Evolutionary conservation across 345 rosid species (phyloP), one percentile per base, ranked within the genome.

Genomic region (Eucalyptus pumila): DNA sequence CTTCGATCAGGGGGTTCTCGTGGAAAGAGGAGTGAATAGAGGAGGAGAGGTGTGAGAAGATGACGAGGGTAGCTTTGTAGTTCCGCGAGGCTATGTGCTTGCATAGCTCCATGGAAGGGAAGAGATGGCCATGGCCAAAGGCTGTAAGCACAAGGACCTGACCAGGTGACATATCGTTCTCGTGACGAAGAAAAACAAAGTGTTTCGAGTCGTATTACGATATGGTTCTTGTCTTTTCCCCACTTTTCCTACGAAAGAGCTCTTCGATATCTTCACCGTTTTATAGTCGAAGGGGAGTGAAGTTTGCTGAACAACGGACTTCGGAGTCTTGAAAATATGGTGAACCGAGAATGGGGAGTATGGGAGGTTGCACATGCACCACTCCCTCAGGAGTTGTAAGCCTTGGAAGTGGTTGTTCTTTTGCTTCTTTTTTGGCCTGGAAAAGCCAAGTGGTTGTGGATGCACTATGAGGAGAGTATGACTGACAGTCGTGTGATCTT

Each of bases 71-170:
- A 9, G 92, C 34, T 52, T 88, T 90, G 89, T 87, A 91, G 40
- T 91, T 90, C 30, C 67, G 92, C 3, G 91, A 89, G 67, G 94
- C 91, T 26, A 93, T 86, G 69, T 76, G 90, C 40, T 91, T 88
- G 91, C 93, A 93, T 3, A 93, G 94, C 90, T 93, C 94, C 65
- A 91, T 87, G 51, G 76, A 88, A 2, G 94, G 93, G 81, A 92
- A 89, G 86, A 93, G 93, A 86, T 93, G 94, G 86, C 94, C 94
- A 47, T 92, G 94, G 42, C 94, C 94, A 54, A 90, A 92, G 47
- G 90, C 93, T 0, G 94, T 93, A 30, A 93, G 27, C 4, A 93
- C 90, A 2, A 91, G 81, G 24, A 90, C 88, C 26, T 90, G 86
- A 24, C 89, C 90, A 34, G 88, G 60, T 42, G 60, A 27, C 88